phyloP scores from a whole-genome alignment of 768 basidiomycete species.

The Russula sp. region DNA sequence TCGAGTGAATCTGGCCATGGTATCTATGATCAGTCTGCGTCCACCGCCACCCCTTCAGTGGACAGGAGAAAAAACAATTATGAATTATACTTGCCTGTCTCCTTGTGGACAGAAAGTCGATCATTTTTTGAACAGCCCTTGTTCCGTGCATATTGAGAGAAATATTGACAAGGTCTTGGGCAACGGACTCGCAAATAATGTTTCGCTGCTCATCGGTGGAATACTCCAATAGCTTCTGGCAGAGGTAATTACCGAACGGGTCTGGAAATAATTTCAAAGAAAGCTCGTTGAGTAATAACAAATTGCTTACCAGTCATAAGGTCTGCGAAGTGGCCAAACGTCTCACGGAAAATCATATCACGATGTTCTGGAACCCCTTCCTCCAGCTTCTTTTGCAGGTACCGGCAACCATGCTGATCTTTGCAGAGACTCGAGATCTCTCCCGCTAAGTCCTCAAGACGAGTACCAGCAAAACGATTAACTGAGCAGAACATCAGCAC shows the following conservation, averaged over 20 bases:
- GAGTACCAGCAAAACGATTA: constrained; percentile 95
- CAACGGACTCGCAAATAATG: constrained; percentile 95
- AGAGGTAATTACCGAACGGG: constrained; percentile 98
- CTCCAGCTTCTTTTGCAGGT: constrained; percentile 98
- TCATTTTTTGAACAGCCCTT: constrained; percentile 99
- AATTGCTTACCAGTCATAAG: constrained; percentile 83
- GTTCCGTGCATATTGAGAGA: constrained; percentile 99
- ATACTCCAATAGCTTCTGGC: constrained; percentile 95
- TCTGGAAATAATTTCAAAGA: constrained; percentile 45
- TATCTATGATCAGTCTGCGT: constrained; percentile 76
- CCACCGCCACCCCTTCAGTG: constrained; percentile 48
- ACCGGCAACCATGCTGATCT: constrained; percentile 98
- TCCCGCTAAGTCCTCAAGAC: constrained; percentile 91
- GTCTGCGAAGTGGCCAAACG: constrained; percentile 95
- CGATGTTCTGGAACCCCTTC: constrained; percentile 94
- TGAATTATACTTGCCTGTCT: constrained; percentile 69
- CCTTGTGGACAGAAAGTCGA: constrained; percentile 94
- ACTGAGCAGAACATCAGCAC: constrained; percentile 45
- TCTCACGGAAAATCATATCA: constrained; percentile 99
- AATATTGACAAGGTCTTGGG: constrained; percentile 95
- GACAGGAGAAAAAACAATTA: constrained; percentile 40
- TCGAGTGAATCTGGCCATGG: constrained; percentile 90
- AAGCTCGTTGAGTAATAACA: neutral
- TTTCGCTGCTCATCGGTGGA: constrained; percentile 97
- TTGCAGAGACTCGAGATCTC: constrained; percentile 95